phyloP scores from a whole-genome alignment of 495 filamentous ascomycete genomes.

The Daldinia childiae region DNA sequence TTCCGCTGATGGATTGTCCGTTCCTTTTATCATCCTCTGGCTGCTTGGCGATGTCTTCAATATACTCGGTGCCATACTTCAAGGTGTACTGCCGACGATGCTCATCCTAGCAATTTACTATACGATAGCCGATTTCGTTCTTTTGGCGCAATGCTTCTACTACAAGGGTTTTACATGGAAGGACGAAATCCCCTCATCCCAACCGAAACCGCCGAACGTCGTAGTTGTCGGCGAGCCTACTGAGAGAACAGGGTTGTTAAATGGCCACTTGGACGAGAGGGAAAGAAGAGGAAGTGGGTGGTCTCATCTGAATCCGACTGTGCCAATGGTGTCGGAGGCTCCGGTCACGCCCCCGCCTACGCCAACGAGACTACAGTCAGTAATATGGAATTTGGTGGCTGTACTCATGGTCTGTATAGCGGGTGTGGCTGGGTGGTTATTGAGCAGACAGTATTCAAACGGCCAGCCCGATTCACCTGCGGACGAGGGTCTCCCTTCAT shows the following conservation, averaged over 20 bases:
- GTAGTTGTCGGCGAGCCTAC: slow-evolving; percentile 41
- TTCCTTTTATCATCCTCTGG: slow-evolving; percentile 92
- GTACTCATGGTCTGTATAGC: slow-evolving; percentile 82
- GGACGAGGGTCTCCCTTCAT: slow-evolving; percentile 54
- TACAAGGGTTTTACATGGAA: slow-evolving; percentile 83
- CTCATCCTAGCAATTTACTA: slow-evolving; percentile 94
- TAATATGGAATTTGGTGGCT: slow-evolving; percentile 75
- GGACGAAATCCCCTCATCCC: slow-evolving; percentile 58
- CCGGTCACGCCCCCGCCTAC: slow-evolving; percentile 46
- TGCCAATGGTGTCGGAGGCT: slow-evolving; percentile 67
- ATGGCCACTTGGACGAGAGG: slow-evolving; percentile 35
- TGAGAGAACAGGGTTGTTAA: slow-evolving; percentile 57
- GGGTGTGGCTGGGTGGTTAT: slow-evolving; percentile 86
- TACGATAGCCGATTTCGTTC: slow-evolving; percentile 89
- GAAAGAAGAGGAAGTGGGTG: slow-evolving; percentile 61
- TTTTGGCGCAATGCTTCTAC: slow-evolving; percentile 90
- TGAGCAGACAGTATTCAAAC: slow-evolving; percentile 60
- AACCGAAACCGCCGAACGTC: slow-evolving; percentile 33
- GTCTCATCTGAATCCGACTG: slow-evolving; percentile 80
- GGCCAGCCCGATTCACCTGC: slow-evolving; percentile 33
- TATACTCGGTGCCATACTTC: slow-evolving; percentile 89
- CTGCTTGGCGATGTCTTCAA: slow-evolving; percentile 95
- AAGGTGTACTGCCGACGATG: slow-evolving; percentile 96
- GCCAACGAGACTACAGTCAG: slow-evolving; percentile 62
- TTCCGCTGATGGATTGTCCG: slow-evolving; percentile 87